Conservation (phyloP, 2,329 filamentous ascomycete species). For the Chaetomium olivaceum region DNA sequence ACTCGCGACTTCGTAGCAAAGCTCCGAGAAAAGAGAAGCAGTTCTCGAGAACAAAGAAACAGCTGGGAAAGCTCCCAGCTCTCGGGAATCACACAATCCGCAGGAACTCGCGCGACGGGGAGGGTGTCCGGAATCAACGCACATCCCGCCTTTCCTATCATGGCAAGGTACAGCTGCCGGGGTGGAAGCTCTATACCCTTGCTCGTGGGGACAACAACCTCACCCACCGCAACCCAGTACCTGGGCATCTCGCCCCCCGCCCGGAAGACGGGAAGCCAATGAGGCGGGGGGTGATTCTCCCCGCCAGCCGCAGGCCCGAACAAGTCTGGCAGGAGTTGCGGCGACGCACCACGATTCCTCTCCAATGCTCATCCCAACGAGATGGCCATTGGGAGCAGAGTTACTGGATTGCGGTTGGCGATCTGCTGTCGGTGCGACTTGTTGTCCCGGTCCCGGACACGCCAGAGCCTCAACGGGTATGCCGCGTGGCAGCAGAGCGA, state of each 20-base stretch:
- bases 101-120: constrained; percentile 3
- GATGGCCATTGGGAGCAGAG: background rate
- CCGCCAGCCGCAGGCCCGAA: constrained; percentile 19
- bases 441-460: background rate
- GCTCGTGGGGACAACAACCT: constrained; percentile 24
- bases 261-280: constrained; percentile 31
- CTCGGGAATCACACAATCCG: constrained; percentile 1
- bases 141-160: constrained; percentile 21
- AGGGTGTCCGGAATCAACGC: background rate
- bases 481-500: constrained; percentile 18
- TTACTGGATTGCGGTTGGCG: background rate
- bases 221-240: constrained; percentile 24
- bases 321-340: constrained; percentile 15
- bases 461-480: constrained; percentile 8
- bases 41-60: background rate
- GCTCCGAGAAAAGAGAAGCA: background rate
- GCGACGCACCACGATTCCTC: constrained; percentile 11
- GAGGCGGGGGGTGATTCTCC: constrained; percentile 2
- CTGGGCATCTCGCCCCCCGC: constrained; percentile 17
- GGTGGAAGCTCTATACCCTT: constrained; percentile 28
- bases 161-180: constrained; percentile 14
- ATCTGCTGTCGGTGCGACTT: background rate
- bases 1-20: background rate
- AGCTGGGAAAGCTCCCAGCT: constrained; percentile 7
- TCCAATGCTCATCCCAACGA: background rate